These are phyloP conservation scores for Pseudogymnoascus sp. DNA, from an alignment of 2,329 filamentous ascomycete species.

Conservation along the genomic window DNA sequence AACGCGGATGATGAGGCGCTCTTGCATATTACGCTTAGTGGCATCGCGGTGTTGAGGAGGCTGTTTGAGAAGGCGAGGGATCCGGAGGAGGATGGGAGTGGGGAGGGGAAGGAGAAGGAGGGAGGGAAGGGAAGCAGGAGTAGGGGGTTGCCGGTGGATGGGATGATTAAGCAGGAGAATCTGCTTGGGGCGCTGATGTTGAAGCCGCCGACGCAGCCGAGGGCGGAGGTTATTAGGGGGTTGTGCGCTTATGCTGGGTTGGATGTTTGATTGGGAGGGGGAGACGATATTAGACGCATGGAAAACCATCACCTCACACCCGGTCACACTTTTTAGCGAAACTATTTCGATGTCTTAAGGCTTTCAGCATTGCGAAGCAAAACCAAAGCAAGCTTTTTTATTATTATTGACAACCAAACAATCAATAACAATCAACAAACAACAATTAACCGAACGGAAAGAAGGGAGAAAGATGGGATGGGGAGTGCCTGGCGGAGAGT, in stretches of 20 bases:
- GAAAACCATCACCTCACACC: slow-evolving; percentile 19
- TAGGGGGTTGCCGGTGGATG: slow-evolving; percentile 45
- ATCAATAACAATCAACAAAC: neutral
- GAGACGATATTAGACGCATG: slow-evolving; percentile 22
- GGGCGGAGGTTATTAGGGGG: slow-evolving; percentile 59
- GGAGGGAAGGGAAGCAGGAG: no score
- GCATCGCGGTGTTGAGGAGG: slow-evolving; percentile 58
- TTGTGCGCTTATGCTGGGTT: slow-evolving; percentile 55
- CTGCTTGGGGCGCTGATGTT: slow-evolving; percentile 61
- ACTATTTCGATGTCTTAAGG: no score
- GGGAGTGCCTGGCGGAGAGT: no score
- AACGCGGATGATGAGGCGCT: slow-evolving; percentile 24
- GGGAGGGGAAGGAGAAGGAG: neutral
- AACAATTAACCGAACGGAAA: no score
- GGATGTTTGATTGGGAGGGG: slow-evolving; percentile 30
- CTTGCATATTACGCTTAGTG: slow-evolving; percentile 52
- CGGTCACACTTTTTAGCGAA: no score
- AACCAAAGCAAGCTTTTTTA: no score
- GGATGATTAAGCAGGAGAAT: slow-evolving; percentile 58
- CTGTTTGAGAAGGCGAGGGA: slow-evolving; percentile 60
- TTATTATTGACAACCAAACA: no score
- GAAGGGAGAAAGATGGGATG: neutral
- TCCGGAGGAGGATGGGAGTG: slow-evolving; percentile 37
- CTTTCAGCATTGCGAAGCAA: no score
- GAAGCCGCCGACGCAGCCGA: slow-evolving; percentile 38